Evolutionary conservation across 805 yeast genomes (phyloP), one percentile per base, ranked within the genome.

Genomic region (Nakazawaea anatomiae): DNA sequence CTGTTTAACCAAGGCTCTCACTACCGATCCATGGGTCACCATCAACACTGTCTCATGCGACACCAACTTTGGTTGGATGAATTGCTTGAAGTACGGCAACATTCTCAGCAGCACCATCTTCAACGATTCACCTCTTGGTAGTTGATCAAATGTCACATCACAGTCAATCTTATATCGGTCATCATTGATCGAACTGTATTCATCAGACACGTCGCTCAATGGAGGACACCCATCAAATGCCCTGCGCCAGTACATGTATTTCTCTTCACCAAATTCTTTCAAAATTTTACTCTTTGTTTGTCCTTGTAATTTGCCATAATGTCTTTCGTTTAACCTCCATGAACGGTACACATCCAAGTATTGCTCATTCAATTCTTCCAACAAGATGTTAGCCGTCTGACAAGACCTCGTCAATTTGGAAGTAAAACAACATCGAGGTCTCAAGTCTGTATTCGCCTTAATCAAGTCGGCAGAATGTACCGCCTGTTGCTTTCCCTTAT

Each of bases 11-110:
- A 87, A 70, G 7, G 90, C 87, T 63, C 96, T 75, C 54, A 86
- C 86, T 5, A 91, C 80, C 64, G 88, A 83, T 42, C 96, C 96
- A 74, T 87, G 96, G 11, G 88, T 89, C 47, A 87, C 87, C 54
- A 87, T 67, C 51, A 87, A 63, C 14, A 86, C 85, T 35, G 82
- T 78, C 61, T 82, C 79, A 40, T 74, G 78, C 5, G 67, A 63
- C 57, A 68, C 62, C 56, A 81, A 67, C 55, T 76, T 77, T 44
- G 70, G 64, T 53, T 78, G 70, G 42, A 82, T 73, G n/a, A 75
- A 74, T 45, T 74, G 71, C 50, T 75, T 73, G 64, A 75, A 74
- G 67, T 83, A 82, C 29, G 88, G 89, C 54, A 77, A 70, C 59
- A 87, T 65, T 69, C 96, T 69, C 57, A 75, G 74, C 41, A 83